A percentile compares a stretch with the other conserved stretches of the same genome.
Evolutionary conservation across 2,329 filamentous ascomycete species (phyloP).

Genomic region (Phoma herbarum): DNA sequence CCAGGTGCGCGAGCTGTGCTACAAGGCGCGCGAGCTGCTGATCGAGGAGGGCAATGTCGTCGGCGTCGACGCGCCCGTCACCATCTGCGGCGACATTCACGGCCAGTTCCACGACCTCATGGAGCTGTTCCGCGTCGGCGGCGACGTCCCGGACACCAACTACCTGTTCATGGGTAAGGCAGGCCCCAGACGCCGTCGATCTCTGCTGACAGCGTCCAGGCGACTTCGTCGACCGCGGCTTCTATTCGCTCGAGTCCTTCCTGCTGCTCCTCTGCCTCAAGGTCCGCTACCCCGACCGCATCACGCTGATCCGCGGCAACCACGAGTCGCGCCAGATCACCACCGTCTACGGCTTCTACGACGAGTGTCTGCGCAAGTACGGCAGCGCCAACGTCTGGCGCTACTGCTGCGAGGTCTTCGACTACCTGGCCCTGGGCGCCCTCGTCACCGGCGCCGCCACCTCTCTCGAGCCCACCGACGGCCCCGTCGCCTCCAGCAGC

Average conservation of each 20-base stretch:
- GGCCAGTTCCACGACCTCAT: constrained; percentile 97
- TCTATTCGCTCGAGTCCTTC: constrained; percentile 97
- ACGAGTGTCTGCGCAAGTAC: constrained; percentile 95
- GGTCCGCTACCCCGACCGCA: constrained; percentile 95
- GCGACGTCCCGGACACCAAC: constrained; percentile 93
- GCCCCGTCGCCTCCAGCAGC: constrained; percentile 58
- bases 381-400: constrained; percentile 95
- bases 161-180: constrained; percentile 99
- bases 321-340: constrained; percentile 98
- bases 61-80: constrained; percentile 92
- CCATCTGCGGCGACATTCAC: constrained; percentile 89
- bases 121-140: constrained; percentile 94
- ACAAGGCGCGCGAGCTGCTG: constrained; percentile 93
- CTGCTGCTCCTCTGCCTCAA: constrained; percentile 94
- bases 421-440: constrained; percentile 91
- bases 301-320: constrained; percentile 94
- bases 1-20: constrained; percentile 95
- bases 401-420: constrained; percentile 95
- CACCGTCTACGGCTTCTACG: constrained; percentile 97
- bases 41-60: constrained; percentile 99
- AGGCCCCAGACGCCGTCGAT: not conserved
- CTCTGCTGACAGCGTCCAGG: constrained; percentile 59
- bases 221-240: constrained; percentile 97
- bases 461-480: constrained; percentile 69
- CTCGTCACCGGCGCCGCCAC: constrained; percentile 86